Conservation (phyloP, 345 rosid genomes). For the Salix suchowensis region DNA sequence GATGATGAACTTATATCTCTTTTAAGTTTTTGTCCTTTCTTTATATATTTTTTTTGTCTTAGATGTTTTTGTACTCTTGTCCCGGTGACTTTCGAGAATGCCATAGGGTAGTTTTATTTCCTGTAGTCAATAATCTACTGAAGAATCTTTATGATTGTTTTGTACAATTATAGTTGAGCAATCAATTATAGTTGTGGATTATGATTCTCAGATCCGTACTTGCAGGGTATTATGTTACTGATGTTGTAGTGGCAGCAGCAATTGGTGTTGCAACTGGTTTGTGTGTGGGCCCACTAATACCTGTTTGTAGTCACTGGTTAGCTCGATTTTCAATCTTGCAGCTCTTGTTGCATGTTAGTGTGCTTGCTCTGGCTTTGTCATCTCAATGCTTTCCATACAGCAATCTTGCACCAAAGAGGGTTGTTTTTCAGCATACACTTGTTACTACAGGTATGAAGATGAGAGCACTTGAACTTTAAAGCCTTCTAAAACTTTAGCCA, state of each 20-base stretch:
- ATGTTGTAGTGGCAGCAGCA: constrained; percentile 64
- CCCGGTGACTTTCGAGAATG: neutral
- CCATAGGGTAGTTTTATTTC: neutral
- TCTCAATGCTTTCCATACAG: constrained; percentile 93
- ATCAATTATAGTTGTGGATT: neutral
- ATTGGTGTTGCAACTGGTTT: constrained; percentile 67
- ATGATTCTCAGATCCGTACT: constrained; percentile 16
- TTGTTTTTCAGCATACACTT: constrained; percentile 75
- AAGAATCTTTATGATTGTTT: neutral
- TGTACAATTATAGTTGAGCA: neutral
- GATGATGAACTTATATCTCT: neutral
- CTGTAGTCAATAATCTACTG: neutral
- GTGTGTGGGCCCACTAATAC: constrained; percentile 80
- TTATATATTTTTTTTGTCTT: too few relatives aligned
- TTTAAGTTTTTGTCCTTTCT: too few relatives aligned
- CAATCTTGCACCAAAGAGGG: constrained; percentile 82
- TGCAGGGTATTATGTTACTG: constrained; percentile 74
- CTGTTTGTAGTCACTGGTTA: constrained; percentile 70
- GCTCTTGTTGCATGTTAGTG: constrained; percentile 60
- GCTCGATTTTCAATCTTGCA: constrained; percentile 68
- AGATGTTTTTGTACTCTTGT: neutral
- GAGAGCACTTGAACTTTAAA: neutral
- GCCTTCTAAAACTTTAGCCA: constrained; percentile 1
- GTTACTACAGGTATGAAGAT: constrained; percentile 59
- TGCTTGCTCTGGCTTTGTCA: constrained; percentile 75